Base-by-base conservation (phyloP, 371 early-diverging fungal genomes). In the Nosema muscidifuracis region DNA sequence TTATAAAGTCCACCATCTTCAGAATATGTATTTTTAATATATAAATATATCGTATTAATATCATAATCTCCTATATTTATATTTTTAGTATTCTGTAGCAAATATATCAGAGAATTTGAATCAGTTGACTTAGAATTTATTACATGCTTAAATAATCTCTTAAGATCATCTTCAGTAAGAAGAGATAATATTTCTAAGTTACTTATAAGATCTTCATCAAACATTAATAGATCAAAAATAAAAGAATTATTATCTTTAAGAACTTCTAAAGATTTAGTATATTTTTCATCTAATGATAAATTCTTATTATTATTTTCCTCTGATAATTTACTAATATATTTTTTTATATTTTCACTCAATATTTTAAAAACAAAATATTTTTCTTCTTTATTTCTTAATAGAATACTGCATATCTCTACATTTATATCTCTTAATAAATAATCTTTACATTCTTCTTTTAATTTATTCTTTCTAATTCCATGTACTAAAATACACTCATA, bases 1-100 rank as follows among this genome's bases (percentile, higher is more conserved):
- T 56, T 56, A 28, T 56, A 67, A 20, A 67, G 22, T 13, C 56
- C 53, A 12, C 20, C 38, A n/a, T 53, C 36, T n/a, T 18, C 20
- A 12, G 30, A 33, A 18, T 53, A 24, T 2, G 26, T 7, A n/a
- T 47, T 47, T 4, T 6, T 4, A 3, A 47, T 3, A 47, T 47
- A 47, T 47, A 47, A 47, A n/a, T 47, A 47, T 12, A 47, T 47
- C n/a, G n/a, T 47, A 12, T 47, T n/a, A n/a, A 47, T 47, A 47
- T 47, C 20, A 47, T 6, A 47, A n/a, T 13, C 20, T 10, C 12
- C 3, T 4, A 47, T 13, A 47, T 47, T 20, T 47, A 47, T n/a
- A 47, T 47, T 47, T 20, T 4, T 13, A 47, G 20, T 47, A 47
- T 47, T 47, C 47, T 47, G 47, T 13, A 47, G n/a, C 6, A 47